Base-by-base conservation (phyloP, 139 green algal species). In the Haematococcus lacustris region DNA sequence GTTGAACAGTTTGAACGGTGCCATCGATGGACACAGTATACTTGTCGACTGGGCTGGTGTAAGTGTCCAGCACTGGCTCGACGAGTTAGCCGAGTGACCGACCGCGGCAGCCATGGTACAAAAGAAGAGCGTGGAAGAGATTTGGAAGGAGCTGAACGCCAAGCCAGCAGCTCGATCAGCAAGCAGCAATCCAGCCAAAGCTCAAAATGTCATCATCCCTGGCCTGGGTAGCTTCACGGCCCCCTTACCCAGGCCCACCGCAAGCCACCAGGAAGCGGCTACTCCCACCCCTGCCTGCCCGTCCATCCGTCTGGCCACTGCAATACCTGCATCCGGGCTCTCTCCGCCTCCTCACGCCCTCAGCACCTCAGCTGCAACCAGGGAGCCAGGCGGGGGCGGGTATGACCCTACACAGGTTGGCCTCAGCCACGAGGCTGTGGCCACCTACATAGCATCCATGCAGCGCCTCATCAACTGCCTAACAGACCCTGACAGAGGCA, bases 391-490 rank as follows among this genome's bases (percentile, higher is more conserved):
- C n/a, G n/a, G n/a, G n/a, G n/a, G n/a, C n/a, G 43, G 9, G 43
- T 83, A 86, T 17, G 80, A 85, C 39, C 80, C 76, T 26, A 33
- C 76, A 25, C 47, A 51, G 50, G 76, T 74, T 59, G 81, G 81
- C 3, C 70, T 86, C 2, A 73, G 39, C 25, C 9, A 64, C 1
- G 77, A 82, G 30, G 50, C 81, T 47, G 30, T 83, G 65, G 30
- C 76, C 4, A 38, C 77, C 32, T 85, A 83, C 65, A 34, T 84
- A 4, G 53, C 76, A 1, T 64, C 40, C 3, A 75, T 87, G 6
- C 89, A 93, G 76, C 79, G 89, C 1, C 78, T 87, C 37, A 75
- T 94, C 64, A 93, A 94, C 68, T 92, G 89, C 78, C 51, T 94
- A 33, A 79, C 78, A n/a, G 89, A 94, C 51, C 79, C 84, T 32